A percentile compares a stretch with the other conserved stretches of the same genome.
These are phyloP conservation scores for Cladophialophora bantiana DNA, from an alignment of 2,329 filamentous ascomycete genomes.

Conservation along the genomic window DNA sequence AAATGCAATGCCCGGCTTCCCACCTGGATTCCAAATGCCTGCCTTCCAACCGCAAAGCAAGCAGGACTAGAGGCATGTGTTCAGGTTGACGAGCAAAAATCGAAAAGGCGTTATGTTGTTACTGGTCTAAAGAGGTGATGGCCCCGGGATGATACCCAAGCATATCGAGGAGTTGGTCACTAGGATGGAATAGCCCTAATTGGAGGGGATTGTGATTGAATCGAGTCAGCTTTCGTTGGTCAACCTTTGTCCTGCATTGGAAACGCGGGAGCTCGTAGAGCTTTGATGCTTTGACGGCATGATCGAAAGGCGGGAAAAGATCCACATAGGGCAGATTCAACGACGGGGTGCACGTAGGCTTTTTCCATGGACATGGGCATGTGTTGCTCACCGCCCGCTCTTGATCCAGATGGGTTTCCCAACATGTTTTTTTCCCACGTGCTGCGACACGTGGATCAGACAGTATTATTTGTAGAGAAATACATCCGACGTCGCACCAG, in stretches of 20 bases:
- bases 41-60: slow-evolving; percentile 35
- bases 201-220: slow-evolving; percentile 1
- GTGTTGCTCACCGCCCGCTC: not conserved
- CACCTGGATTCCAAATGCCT: slow-evolving; percentile 53
- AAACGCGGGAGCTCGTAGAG: not conserved
- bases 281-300: not conserved
- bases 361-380: not conserved
- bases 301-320: not conserved
- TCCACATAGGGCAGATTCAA: not conserved
- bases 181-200: not conserved
- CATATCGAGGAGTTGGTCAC: slow-evolving; percentile 4
- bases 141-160: not conserved
- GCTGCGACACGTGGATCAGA: slow-evolving; percentile 2
- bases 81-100: not conserved
- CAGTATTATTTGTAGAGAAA: not conserved
- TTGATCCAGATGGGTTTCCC: not conserved
- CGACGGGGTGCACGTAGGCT: not conserved
- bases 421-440: slow-evolving; percentile 5
- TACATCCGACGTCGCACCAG: not conserved
- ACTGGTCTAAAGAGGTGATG: slow-evolving; percentile 5
- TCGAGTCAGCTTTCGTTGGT: not conserved
- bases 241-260: not conserved
- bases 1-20: slow-evolving; percentile 56
- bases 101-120: slow-evolving; percentile 6
- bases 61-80: slow-evolving; percentile 25